Evolutionary conservation across 75 land plant species (phyloP).

Genomic region (Pseudotsuga menziesii): DNA sequence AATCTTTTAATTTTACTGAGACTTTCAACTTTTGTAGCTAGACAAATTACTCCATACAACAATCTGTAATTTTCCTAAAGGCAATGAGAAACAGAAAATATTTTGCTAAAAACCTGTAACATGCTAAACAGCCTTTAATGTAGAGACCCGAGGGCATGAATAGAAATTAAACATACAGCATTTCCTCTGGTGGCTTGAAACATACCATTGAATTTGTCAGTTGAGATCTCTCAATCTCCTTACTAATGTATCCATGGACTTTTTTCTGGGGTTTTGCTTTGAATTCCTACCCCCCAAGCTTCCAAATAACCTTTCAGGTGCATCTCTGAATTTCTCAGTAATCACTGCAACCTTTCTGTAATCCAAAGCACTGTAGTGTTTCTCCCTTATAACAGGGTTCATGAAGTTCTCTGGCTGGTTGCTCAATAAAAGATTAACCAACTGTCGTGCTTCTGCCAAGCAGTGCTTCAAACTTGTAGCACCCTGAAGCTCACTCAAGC

Average conservation of each 20-base stretch:
- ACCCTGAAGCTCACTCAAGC: slow-evolving; percentile 28
- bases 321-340: slow-evolving; percentile 85
- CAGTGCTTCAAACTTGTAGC: slow-evolving; percentile 26
- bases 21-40: too few species aligned
- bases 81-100: too few species aligned
- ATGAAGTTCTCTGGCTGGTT: slow-evolving; percentile 87
- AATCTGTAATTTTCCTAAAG: too few species aligned
- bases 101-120: too few species aligned
- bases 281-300: slow-evolving; percentile 49
- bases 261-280: slow-evolving; percentile 73
- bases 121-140: too few species aligned
- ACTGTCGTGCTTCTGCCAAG: slow-evolving; percentile 75
- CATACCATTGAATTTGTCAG: slow-evolving; percentile 13
- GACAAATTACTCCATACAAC: too few species aligned
- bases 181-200: background rate
- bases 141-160: too few species aligned
- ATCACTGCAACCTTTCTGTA: slow-evolving; percentile 67
- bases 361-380: slow-evolving; percentile 77
- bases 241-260: slow-evolving; percentile 76
- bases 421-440: slow-evolving; percentile 76
- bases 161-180: too few species aligned
- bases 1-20: too few species aligned
- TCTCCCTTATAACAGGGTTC: slow-evolving; percentile 95
- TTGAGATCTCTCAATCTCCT: slow-evolving; percentile 81
- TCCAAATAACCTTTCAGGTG: slow-evolving; percentile 75